Evolutionary conservation across 116 monocot genomes (phyloP), one percentile per base, ranked within the genome.

Genomic region (Trichopus zeylanicus): DNA sequence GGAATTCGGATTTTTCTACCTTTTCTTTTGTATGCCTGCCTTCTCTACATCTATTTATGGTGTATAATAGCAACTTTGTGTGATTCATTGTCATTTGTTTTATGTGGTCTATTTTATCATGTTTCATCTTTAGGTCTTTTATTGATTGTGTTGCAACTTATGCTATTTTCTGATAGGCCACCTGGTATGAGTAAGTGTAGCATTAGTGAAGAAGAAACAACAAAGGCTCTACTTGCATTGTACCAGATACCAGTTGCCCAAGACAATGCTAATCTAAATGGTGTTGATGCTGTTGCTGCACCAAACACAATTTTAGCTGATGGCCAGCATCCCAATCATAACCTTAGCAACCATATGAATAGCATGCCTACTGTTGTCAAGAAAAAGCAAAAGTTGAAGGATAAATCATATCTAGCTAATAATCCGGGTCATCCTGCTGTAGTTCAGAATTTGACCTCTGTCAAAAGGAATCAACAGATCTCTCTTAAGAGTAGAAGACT

Each of bases 151-250:
- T 42, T 42, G 12, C n/a, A n/a, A n/a, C n/a, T n/a, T n/a, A n/a
- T 42, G 18, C n/a, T 42, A 18, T 42, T 42, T 0, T 19, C 49
- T 49, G 9, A 49, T 34, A 65, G 71, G 73, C 48, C 34, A 64
- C 91, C 91, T 57, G 91, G 88, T 69, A 73, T 79, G 88, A 98
- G 91, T 61, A 82, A 60, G 6, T 98, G 98, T 31, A 67, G 35
- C 52, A 35, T 98, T 19, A 82, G 78, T 67, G 88, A 91, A 66
- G 91, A 91, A 52, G 91, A 85, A 62, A 91, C 88, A 2, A 88
- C 75, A 31, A 80, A 73, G 70, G 88, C 82, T 74, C 67, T 91
- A 37, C 62, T 80, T 72, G 82, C 75, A 47, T 72, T 80, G 3
- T 87, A 80, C 56, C 65, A 74, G 31, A 55, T 59, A 19, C 82